These are phyloP conservation scores for Clarireedia homoeocarpa DNA, from an alignment of 2,329 filamentous ascomycete genomes.

Conservation along the genomic window DNA sequence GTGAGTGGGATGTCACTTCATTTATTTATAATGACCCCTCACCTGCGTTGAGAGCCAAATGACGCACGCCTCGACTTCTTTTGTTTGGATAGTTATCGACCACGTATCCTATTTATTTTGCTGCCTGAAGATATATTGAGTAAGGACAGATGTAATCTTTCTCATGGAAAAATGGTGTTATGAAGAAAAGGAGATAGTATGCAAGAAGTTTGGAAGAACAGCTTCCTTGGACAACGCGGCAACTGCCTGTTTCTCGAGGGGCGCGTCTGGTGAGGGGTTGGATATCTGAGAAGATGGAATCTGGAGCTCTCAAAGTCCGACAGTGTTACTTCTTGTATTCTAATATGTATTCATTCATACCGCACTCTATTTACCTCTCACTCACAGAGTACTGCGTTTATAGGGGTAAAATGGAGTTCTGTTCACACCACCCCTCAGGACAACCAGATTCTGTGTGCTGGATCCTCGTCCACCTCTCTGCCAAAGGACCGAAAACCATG, in stretches of 20 bases:
- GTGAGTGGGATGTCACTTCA: conserved; percentile 8
- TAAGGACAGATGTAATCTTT: conserved; percentile 4
- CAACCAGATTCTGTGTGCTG: no score
- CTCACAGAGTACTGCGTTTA: no score
- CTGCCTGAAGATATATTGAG: neutral
- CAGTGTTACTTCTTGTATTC: no score
- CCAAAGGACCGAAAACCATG: no score
- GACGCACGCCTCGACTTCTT: conserved; percentile 1
- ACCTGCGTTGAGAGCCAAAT: conserved; percentile 7
- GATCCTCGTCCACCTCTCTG: no score
- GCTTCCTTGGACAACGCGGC: conserved; percentile 3
- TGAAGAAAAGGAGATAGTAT: neutral
- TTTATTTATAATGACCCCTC: conserved; percentile 9
- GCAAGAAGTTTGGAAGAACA: neutral
- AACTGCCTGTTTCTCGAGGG: conserved; percentile 3
- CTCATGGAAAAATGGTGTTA: neutral
- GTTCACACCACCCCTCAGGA: no score
- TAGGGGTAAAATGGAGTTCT: no score
- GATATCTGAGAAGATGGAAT: neutral
- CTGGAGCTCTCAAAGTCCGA: no score
- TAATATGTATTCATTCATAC: no score
- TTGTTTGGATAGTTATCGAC: conserved; percentile 1
- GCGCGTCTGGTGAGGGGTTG: neutral
- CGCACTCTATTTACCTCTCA: no score
- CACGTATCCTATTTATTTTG: conserved; percentile 3